Conservation (phyloP, 495 filamentous ascomycete species). For the Aspergillus sparsus region DNA sequence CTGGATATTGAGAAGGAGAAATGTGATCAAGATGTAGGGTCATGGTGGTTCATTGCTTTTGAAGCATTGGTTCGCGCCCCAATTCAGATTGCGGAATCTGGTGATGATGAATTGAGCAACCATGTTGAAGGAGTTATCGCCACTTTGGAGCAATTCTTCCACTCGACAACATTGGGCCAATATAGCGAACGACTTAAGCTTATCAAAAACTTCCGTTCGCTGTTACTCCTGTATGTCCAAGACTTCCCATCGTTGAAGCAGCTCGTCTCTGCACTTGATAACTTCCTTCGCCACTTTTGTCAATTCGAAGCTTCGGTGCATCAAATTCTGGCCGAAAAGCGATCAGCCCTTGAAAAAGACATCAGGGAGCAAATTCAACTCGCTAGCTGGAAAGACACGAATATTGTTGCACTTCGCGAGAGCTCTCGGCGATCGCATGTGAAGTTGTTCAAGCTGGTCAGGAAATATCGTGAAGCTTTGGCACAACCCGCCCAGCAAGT, state of each 20-base stretch:
- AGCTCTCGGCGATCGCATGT: slow-evolving; percentile 87
- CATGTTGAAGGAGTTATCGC: slow-evolving; percentile 68
- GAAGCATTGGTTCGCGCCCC: slow-evolving; percentile 80
- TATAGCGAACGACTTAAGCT: slow-evolving; percentile 70
- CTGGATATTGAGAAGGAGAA: slow-evolving; percentile 80
- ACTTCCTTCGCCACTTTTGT: slow-evolving; percentile 72
- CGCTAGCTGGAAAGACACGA: slow-evolving; percentile 95
- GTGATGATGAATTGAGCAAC: slow-evolving; percentile 53
- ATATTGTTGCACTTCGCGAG: slow-evolving; percentile 82
- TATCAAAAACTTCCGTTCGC: slow-evolving; percentile 64
- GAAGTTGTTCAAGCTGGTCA: slow-evolving; percentile 86
- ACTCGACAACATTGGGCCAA: slow-evolving; percentile 74
- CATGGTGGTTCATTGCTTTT: slow-evolving; percentile 97
- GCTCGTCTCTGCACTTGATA: slow-evolving; percentile 62
- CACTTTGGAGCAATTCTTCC: slow-evolving; percentile 74
- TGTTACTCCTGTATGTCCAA: slow-evolving; percentile 49
- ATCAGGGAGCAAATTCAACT: slow-evolving; percentile 85
- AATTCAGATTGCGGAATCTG: slow-evolving; percentile 57
- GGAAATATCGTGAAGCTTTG: slow-evolving; percentile 79
- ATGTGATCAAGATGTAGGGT: slow-evolving; percentile 70
- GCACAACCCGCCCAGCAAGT: slow-evolving; percentile 67
- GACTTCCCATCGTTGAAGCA: slow-evolving; percentile 56
- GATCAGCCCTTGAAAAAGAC: slow-evolving; percentile 72
- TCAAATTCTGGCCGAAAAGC: slow-evolving; percentile 62
- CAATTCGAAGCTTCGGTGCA: slow-evolving; percentile 65